phyloP scores from a whole-genome alignment of 495 filamentous ascomycete genomes.

The Penicillium flavigenum region DNA sequence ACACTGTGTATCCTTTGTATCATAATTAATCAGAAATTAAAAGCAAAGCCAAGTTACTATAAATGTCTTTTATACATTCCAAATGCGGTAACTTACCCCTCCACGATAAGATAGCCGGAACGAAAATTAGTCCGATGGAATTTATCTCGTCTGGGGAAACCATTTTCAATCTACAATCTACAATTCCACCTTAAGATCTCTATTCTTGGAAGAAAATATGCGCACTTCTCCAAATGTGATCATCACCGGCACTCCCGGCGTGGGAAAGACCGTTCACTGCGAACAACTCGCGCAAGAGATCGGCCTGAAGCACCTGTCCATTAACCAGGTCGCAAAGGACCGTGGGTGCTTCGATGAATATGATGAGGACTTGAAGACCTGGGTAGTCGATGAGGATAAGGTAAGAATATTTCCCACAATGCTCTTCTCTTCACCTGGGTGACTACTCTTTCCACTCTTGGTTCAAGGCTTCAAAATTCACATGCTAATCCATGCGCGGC shows the following conservation, averaged over 20 bases:
- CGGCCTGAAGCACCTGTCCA: conserved; percentile 77
- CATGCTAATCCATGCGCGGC: conserved; percentile 16
- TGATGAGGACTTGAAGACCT: conserved; percentile 79
- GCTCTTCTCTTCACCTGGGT: background rate
- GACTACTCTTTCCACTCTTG: background rate
- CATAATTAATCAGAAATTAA: background rate
- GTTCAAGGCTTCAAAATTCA: background rate
- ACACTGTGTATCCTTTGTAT: background rate
- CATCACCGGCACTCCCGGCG: conserved; percentile 91
- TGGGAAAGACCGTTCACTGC: conserved; percentile 90
- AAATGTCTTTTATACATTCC: conserved; percentile 8
- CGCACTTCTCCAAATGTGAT: conserved; percentile 83
- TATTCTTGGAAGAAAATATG: conserved; percentile 30
- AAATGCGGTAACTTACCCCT: conserved; percentile 8
- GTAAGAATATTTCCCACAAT: conserved; percentile 42
- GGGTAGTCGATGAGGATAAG: conserved; percentile 97
- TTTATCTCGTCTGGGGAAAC: conserved; percentile 20
- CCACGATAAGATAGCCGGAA: conserved; percentile 30
- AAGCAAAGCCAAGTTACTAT: background rate
- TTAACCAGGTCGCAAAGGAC: conserved; percentile 90
- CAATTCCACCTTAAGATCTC: background rate
- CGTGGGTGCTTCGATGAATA: conserved; percentile 77
- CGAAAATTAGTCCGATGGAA: conserved; percentile 21
- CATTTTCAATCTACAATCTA: conserved; percentile 8
- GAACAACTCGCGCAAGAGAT: conserved; percentile 71